Base-by-base conservation (phyloP, 371 early-diverging fungal species). In the Mortierella sp. region DNA sequence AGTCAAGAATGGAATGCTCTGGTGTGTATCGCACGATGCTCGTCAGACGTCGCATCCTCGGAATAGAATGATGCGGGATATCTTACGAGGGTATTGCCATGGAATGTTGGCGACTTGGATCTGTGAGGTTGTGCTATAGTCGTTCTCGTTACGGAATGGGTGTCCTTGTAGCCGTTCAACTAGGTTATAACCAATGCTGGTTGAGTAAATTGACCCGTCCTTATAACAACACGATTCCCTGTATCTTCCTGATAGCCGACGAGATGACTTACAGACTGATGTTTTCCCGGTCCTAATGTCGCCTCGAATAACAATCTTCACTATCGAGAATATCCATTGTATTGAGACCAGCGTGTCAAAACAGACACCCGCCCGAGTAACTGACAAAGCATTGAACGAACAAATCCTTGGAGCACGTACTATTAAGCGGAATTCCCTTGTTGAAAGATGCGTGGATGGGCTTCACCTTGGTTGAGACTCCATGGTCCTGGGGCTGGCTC, bases 71-170 rank as follows among this genome's bases (percentile, higher is more conserved):
- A 50, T 10, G 27, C 8, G 27, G 50, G 16, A 41, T 10, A 4
- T 22, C 71, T 58, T 79, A 85, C 86, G 84, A 71, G 82, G 80
- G 56, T 90, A 86, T 40, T 84, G 83, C 90, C 90, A 90, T 27
- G 86, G 88, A 21, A 90, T 86, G 51, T 90, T 90, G 28, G 85
- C 84, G 1, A 90, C 90, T 65, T 90, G 83, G 53, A 90, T 90
- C 66, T 90, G 83, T 7, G 84, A 83, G 25, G 90, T 90, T 17
- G 88, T 79, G 31, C 45, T 58, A 62, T 90, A 90, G 0, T 79
- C 64, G 24, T 69, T 74, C 22, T 71, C 78, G 21, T 54, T 53
- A 14, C 41, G 25, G 64, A 85, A 90, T 13, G 83, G 81, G 31
- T 50, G 56, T 10, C 90, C 90, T 55, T 90, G 90, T 17, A 90